Conservation (phyloP, 2,329 filamentous ascomycete genomes). For the Fusarium chaquense region DNA sequence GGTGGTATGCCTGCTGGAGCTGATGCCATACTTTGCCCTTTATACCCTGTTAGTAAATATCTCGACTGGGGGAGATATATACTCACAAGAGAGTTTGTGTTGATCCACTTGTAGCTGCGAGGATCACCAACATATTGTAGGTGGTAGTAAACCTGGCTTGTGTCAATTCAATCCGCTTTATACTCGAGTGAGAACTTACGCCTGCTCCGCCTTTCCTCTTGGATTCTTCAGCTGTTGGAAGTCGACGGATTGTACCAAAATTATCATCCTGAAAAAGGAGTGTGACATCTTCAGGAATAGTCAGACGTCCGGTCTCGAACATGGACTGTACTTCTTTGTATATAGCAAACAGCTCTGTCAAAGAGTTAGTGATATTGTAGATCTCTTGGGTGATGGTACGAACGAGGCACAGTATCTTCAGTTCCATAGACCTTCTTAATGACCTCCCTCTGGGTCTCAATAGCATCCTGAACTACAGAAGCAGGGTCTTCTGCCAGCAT, state of each 20-base stretch:
- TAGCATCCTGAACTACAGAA: slow-evolving; percentile 25
- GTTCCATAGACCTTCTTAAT: slow-evolving; percentile 64
- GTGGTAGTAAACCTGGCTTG: slow-evolving; percentile 60
- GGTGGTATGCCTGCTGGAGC: slow-evolving; percentile 65
- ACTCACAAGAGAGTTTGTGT: slow-evolving; percentile 67
- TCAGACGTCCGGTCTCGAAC: slow-evolving; percentile 67
- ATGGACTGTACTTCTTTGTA: slow-evolving; percentile 76
- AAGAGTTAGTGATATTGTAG: fast-evolving
- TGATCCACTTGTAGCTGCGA: slow-evolving; percentile 71
- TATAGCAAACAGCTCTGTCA: slow-evolving; percentile 68
- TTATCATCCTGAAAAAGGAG: slow-evolving; percentile 74
- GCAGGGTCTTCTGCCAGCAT: slow-evolving; percentile 27
- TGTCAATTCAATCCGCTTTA: fast-evolving
- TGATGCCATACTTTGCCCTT: slow-evolving; percentile 60
- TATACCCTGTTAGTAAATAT: fast-evolving
- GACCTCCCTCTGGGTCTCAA: slow-evolving; percentile 63
- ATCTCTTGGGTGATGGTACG: slow-evolving; percentile 24
- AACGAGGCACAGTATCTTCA: slow-evolving; percentile 57
- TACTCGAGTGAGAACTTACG: slow-evolving; percentile 49
- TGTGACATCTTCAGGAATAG: slow-evolving; percentile 71
- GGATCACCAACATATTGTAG: slow-evolving; percentile 73
- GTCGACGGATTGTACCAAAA: slow-evolving; percentile 68
- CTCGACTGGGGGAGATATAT: fast-evolving
- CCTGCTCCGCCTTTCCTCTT: slow-evolving; percentile 67
- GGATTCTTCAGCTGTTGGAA: slow-evolving; percentile 66